Percentiles rank a stretch among this genome's conserved stretches.
These are phyloP conservation scores for Globomyces sp. DNA, from an alignment of 371 early-diverging fungal genomes.

Conservation along the genomic window DNA sequence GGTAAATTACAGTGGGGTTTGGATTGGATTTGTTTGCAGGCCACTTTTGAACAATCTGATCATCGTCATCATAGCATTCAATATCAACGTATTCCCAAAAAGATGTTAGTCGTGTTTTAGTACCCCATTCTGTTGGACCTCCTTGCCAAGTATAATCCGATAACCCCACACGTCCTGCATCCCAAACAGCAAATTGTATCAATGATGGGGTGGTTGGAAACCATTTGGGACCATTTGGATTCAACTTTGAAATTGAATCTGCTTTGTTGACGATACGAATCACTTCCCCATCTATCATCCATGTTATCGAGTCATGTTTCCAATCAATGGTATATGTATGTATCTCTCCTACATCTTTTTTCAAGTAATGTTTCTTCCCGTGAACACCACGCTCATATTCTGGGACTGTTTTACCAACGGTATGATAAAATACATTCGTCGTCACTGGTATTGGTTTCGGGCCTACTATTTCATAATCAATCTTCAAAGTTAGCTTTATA, in stretches of 20 bases:
- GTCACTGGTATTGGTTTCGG: too few relatives aligned
- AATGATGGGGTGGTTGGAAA: background rate
- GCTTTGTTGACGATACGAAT: background rate
- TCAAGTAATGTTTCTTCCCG: too few relatives aligned
- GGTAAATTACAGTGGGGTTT: background rate
- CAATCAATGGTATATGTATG: constrained; percentile 20
- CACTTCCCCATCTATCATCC: background rate
- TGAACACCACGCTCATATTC: too few relatives aligned
- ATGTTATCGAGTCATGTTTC: constrained; percentile 18
- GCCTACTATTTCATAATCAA: too few relatives aligned
- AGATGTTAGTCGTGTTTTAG: background rate
- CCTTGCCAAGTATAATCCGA: constrained; percentile 28
- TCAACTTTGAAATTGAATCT: background rate
- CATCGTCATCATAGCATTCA: constrained; percentile 27
- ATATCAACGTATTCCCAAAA: constrained; percentile 9
- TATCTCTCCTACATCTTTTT: background rate
- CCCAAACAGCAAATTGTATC: background rate
- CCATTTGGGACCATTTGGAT: background rate
- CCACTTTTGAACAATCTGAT: constrained; percentile 21
- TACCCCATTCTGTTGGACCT: constrained; percentile 24
- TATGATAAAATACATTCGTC: too few relatives aligned
- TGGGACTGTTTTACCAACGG: too few relatives aligned
- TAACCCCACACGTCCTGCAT: background rate
- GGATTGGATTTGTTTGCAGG: background rate
- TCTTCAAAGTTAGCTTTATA: too few relatives aligned